Percentiles rank a stretch among this genome's conserved stretches.
These are phyloP conservation scores for Medicago lupulina DNA, from an alignment of 306 rosid genomes.

Conservation along the genomic window DNA sequence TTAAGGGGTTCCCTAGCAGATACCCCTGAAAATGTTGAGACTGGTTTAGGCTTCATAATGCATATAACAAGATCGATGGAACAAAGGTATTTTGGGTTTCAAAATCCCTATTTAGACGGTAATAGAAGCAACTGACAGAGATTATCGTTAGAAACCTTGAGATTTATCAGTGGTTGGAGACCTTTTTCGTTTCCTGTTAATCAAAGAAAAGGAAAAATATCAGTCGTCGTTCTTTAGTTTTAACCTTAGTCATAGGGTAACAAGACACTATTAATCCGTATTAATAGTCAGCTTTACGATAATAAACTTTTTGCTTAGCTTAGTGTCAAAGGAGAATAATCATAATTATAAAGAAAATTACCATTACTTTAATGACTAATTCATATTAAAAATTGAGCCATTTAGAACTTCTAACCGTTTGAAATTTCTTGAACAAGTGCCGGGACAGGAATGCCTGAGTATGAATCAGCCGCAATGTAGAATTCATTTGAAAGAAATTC, in stretches of 20 bases:
- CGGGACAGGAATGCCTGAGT: slow-evolving; percentile 69
- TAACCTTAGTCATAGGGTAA: not conserved
- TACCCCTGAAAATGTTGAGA: slow-evolving; percentile 60
- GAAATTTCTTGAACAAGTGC: slow-evolving; percentile 56
- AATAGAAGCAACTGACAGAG: not conserved
- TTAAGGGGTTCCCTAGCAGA: slow-evolving; percentile 53
- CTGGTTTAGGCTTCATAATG: not conserved
- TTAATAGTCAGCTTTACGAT: not conserved
- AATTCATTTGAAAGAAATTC: slow-evolving; percentile 60
- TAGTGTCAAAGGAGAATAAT: not conserved
- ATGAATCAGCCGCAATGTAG: slow-evolving; percentile 75
- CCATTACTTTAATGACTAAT: not conserved
- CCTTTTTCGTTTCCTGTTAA: slow-evolving; percentile 60
- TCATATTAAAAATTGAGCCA: not conserved
- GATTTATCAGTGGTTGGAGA: slow-evolving; percentile 53
- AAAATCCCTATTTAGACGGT: not conserved
- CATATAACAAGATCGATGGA: not conserved
- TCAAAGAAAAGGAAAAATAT: slow-evolving; percentile 4
- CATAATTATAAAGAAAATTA: not conserved
- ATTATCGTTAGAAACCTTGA: slow-evolving; percentile 50
- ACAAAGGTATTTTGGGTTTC: not conserved
- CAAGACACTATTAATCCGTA: too few species aligned
- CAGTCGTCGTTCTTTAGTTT: not conserved
- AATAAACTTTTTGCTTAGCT: not conserved
- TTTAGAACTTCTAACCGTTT: slow-evolving; percentile 51